Percentiles rank a stretch among this genome's conserved stretches.
phyloP scores from a whole-genome alignment of 345 rosid genomes.

The Populus euphratica region DNA sequence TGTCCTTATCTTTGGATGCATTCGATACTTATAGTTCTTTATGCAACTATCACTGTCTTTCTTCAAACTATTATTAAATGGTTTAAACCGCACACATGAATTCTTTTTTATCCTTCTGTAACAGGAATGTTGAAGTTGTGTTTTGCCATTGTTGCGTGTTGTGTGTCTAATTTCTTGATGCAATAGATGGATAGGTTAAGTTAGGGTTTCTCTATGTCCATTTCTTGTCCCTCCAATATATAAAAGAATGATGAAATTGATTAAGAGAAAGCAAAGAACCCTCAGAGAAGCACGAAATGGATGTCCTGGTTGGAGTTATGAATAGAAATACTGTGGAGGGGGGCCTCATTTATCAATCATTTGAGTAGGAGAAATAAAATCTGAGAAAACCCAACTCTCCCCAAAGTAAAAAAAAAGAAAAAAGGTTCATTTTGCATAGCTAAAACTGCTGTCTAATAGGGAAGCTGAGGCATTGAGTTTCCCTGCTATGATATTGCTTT shows the following conservation, averaged over 20 bases:
- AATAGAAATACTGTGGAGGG: neutral
- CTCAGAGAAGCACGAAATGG: neutral
- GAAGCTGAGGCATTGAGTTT: neutral
- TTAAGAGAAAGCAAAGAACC: neutral
- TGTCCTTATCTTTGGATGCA: conserved; percentile 2
- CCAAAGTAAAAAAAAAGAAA: neutral
- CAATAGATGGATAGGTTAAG: neutral
- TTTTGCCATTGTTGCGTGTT: neutral
- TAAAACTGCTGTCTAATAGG: neutral
- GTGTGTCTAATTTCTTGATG: neutral
- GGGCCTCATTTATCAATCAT: neutral
- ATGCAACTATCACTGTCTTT: neutral
- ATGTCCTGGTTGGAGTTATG: neutral
- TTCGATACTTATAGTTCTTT: neutral
- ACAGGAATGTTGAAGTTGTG: neutral
- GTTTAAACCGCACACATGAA: too few species aligned
- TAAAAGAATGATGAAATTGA: neutral
- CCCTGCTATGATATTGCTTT: neutral
- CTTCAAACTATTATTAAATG: neutral
- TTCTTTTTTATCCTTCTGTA: neutral
- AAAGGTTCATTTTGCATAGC: neutral
- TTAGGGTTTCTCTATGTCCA: neutral
- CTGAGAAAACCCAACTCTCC: neutral
- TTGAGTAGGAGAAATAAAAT: neutral
- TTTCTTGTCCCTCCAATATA: neutral